Conservation (phyloP, 495 filamentous ascomycete genomes). For the Pyrenula aspistea region DNA sequence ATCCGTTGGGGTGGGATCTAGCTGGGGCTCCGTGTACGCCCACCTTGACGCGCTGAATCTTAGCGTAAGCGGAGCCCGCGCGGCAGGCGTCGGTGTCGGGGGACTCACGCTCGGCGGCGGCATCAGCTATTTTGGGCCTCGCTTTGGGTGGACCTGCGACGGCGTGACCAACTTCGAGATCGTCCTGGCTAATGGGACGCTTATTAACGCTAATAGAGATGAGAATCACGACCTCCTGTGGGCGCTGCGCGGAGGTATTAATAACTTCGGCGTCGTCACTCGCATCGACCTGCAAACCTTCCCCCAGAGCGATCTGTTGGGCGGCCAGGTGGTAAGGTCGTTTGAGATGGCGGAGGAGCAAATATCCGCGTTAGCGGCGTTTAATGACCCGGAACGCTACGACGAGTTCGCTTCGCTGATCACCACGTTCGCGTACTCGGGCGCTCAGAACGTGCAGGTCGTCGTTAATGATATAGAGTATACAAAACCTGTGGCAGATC, state of each 20-base stretch:
- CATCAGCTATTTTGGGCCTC: conserved; percentile 12
- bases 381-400: conserved; percentile 4
- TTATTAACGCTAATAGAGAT: conserved; percentile 13
- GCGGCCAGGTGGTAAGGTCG: conserved; percentile 19
- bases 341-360: conserved; percentile 6
- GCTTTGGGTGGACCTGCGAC: conserved; percentile 21
- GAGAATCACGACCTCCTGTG: conserved; percentile 26
- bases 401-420: conserved; percentile 18
- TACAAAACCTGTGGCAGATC: conserved; percentile 14
- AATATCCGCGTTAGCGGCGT: conserved; percentile 6
- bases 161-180: conserved; percentile 19
- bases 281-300: conserved; percentile 34
- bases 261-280: conserved; percentile 32
- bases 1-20: conserved; percentile 18
- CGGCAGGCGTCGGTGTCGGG: conserved; percentile 20
- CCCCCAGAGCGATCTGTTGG: conserved; percentile 32
- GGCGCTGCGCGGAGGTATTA: conserved; percentile 27
- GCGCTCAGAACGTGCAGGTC: conserved; percentile 1
- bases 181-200: conserved; percentile 19
- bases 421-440: conserved; percentile 7
- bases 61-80: conserved; percentile 31
- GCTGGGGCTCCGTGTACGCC: conserved; percentile 24
- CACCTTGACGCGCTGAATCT: conserved; percentile 27
- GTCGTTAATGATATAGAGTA: conserved; percentile 13
- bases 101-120: conserved; percentile 26